Conservation (phyloP, 192 early-diverging fungal species). For the Oehlia diaphana region DNA sequence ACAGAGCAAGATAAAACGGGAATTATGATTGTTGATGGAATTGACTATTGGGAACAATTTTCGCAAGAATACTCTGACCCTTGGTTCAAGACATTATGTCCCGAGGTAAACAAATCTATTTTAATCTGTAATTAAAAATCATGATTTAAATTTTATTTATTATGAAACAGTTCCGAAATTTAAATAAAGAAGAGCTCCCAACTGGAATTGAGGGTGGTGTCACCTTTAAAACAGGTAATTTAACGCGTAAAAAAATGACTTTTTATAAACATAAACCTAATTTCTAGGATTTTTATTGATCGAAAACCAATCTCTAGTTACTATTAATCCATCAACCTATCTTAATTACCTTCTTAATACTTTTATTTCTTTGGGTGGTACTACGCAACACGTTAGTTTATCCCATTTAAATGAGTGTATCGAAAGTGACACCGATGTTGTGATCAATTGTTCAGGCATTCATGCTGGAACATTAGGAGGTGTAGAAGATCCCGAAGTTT, state of each 20-base stretch:
- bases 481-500: constrained; percentile 69
- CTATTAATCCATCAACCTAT: constrained; percentile 68
- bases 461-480: constrained; percentile 67
- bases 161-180: constrained; percentile 42
- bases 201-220: constrained; percentile 55
- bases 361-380: constrained; percentile 55
- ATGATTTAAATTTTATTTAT: background rate
- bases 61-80: constrained; percentile 53
- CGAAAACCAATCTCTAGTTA: constrained; percentile 34
- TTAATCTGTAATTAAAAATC: background rate
- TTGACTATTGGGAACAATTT: constrained; percentile 59
- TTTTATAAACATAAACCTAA: background rate
- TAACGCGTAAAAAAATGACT: constrained; percentile 9
- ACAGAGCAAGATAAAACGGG: constrained; percentile 40
- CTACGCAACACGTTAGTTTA: constrained; percentile 37
- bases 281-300: constrained; percentile 5
- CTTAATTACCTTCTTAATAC: constrained; percentile 55
- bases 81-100: constrained; percentile 57
- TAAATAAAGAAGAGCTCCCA: constrained; percentile 51
- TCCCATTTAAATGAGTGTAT: constrained; percentile 52
- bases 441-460: constrained; percentile 82
- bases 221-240: constrained; percentile 58
- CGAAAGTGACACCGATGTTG: constrained; percentile 45
- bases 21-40: constrained; percentile 49
- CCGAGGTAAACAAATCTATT: constrained; percentile 45